Conservation (phyloP, 306 rosid species). For the Datisca glomerata region DNA sequence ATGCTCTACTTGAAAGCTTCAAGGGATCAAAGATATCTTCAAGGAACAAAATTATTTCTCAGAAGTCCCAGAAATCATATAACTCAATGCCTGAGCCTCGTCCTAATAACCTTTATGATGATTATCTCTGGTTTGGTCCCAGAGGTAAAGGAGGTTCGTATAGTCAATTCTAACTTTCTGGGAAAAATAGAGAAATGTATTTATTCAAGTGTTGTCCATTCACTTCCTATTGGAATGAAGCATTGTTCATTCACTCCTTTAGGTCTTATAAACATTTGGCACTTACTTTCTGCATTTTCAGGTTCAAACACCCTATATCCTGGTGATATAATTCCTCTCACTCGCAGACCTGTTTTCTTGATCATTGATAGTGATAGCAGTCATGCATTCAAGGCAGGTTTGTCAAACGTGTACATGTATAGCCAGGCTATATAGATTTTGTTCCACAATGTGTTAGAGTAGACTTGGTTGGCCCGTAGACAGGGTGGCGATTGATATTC, state of each 20-base stretch:
- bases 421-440: constrained; percentile 18
- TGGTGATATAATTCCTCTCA: constrained; percentile 87
- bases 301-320: constrained; percentile 84
- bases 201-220: too few species aligned
- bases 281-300: constrained; percentile 17
- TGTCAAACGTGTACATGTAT: constrained; percentile 55
- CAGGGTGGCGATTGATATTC: too few species aligned
- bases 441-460: constrained; percentile 4
- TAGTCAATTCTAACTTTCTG: constrained; percentile 1
- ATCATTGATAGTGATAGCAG: constrained; percentile 90
- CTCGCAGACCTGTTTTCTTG: constrained; percentile 94
- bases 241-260: too few species aligned
- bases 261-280: too few species aligned
- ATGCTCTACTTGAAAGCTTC: constrained; percentile 32
- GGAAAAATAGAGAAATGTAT: too few species aligned
- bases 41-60: constrained; percentile 42
- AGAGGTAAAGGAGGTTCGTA: constrained; percentile 78
- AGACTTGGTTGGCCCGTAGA: not conserved
- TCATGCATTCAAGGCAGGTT: constrained; percentile 99
- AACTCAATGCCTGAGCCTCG: constrained; percentile 37
- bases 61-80: constrained; percentile 35
- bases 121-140: constrained; percentile 80
- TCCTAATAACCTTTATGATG: constrained; percentile 47
- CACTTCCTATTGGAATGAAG: too few species aligned
- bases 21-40: constrained; percentile 52